Conservation (phyloP, 768 basidiomycete species). For the Agaricus sinodeliciosus region DNA sequence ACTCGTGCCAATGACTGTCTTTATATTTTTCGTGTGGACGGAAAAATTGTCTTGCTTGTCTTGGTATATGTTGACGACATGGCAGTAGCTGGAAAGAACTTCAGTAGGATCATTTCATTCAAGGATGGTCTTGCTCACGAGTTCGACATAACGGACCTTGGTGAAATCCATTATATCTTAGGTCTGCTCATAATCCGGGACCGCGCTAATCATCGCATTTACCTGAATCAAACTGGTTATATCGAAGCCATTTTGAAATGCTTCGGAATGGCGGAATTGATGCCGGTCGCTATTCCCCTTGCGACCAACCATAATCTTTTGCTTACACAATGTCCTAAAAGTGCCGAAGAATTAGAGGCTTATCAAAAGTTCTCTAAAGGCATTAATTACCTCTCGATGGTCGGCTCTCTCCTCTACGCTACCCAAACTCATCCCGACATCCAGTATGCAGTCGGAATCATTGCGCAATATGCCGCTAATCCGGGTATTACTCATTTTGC, state of each 20-base stretch:
- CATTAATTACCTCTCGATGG: too few relatives aligned
- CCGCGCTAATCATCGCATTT: constrained; percentile 13
- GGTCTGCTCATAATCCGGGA: constrained; percentile 20
- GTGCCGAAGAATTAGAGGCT: background rate
- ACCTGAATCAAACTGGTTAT: constrained; percentile 19
- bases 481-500: constrained; percentile 12
- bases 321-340: background rate
- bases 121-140: too few relatives aligned
- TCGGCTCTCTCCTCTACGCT: too few relatives aligned
- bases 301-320: background rate
- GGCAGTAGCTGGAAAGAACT: too few relatives aligned
- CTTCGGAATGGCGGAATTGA: constrained; percentile 16
- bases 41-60: too few relatives aligned
- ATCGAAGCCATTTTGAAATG: constrained; percentile 15
- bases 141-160: too few relatives aligned
- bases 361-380: constrained; percentile 4
- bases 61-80: too few relatives aligned
- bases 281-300: constrained; percentile 17
- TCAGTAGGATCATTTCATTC: too few relatives aligned
- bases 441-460: too few relatives aligned
- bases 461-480: constrained; percentile 8
- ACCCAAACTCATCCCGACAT: too few relatives aligned
- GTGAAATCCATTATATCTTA: constrained; percentile 22
- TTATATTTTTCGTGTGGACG: background rate
- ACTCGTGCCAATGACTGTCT: background rate